Evolutionary conservation across 345 rosid genomes (phyloP).

Genomic region (Eutrema heterophyllum): DNA sequence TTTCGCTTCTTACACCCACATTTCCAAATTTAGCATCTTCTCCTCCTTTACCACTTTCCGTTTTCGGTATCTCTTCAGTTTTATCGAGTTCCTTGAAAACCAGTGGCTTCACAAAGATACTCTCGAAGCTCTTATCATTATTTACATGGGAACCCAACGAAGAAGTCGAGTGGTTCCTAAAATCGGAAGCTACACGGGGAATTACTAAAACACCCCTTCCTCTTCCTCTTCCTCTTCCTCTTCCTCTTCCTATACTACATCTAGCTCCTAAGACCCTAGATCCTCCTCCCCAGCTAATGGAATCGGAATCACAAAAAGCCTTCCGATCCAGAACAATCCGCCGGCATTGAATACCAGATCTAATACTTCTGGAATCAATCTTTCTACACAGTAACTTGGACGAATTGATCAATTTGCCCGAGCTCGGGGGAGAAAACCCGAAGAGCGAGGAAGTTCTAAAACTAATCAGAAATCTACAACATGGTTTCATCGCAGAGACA

Average conservation of each 20-base stretch:
- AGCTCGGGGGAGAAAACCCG: constrained; percentile 41
- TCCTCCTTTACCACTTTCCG: constrained; percentile 34
- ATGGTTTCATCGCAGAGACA: constrained; percentile 71
- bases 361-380: constrained; percentile 25
- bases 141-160: constrained; percentile 55
- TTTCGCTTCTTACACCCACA: constrained; percentile 3
- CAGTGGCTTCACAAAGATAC: constrained; percentile 65
- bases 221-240: constrained; percentile 15
- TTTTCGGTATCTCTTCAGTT: background rate
- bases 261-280: constrained; percentile 33
- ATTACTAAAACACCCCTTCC: constrained; percentile 69
- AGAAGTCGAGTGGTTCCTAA: constrained; percentile 70
- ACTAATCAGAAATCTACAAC: constrained; percentile 60
- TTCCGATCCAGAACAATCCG: constrained; percentile 39
- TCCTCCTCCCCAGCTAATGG: constrained; percentile 27
- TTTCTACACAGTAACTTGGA: constrained; percentile 48
- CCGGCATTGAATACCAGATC: constrained; percentile 27
- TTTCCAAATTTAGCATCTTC: constrained; percentile 35
- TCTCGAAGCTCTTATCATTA: constrained; percentile 64
- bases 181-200: constrained; percentile 63
- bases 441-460: constrained; percentile 49
- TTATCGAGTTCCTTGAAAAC: constrained; percentile 32
- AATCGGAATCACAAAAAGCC: constrained; percentile 57
- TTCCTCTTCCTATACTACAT: background rate
- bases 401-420: constrained; percentile 39